These are phyloP conservation scores for Dioscorea alata DNA, from an alignment of 106 monocot species.

Conservation along the genomic window DNA sequence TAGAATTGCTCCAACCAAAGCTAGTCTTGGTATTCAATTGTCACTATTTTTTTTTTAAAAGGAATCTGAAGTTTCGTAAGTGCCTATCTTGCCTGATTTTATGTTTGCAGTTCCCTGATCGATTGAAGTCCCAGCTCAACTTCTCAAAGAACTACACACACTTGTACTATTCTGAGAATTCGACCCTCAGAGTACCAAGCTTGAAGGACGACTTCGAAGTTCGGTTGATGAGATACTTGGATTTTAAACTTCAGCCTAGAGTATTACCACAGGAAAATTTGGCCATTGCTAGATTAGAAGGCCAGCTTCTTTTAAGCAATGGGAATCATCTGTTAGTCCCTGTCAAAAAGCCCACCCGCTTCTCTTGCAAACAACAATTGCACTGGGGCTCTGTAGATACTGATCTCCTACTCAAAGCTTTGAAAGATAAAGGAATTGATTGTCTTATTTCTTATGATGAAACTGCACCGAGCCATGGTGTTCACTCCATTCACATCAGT, in stretches of 20 bases:
- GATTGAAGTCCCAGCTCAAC: slow-evolving; percentile 13
- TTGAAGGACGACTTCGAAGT: slow-evolving; percentile 22
- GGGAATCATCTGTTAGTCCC: slow-evolving; percentile 34
- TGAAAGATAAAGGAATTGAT: slow-evolving; percentile 29
- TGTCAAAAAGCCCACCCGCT: neutral
- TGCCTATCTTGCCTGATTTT: neutral
- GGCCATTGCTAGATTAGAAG: slow-evolving; percentile 51
- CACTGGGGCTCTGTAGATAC: slow-evolving; percentile 40
- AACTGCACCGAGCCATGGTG: neutral
- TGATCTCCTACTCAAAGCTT: slow-evolving; percentile 16
- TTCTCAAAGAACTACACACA: neutral
- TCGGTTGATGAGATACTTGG: slow-evolving; percentile 27
- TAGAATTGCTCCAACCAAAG: slow-evolving; percentile 44
- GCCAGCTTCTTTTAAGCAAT: slow-evolving; percentile 32
- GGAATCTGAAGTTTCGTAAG: neutral
- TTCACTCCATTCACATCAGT: slow-evolving; percentile 1
- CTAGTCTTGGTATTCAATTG: slow-evolving; percentile 32
- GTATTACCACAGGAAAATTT: slow-evolving; percentile 21
- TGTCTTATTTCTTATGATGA: slow-evolving; percentile 12
- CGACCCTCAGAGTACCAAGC: slow-evolving; percentile 28
- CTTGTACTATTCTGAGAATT: slow-evolving; percentile 36
- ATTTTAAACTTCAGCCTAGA: slow-evolving; percentile 39
- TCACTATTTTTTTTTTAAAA: neutral
- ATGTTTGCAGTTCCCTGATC: slow-evolving; percentile 48
- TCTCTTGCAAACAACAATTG: slow-evolving; percentile 13